Conservation (phyloP, 2,329 filamentous ascomycete genomes). For the Cercospora sp. region DNA sequence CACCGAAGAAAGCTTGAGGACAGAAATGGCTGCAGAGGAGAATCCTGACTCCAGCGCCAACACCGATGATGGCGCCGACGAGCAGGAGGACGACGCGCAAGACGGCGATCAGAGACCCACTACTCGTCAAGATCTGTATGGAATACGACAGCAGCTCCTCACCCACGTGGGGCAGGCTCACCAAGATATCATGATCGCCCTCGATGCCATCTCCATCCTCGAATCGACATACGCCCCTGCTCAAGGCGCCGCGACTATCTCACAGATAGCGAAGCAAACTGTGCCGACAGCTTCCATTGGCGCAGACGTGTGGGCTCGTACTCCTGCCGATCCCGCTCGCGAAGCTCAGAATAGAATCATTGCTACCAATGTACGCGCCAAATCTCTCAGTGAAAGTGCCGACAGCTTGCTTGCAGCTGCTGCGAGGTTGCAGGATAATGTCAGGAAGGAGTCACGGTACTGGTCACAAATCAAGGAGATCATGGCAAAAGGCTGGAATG, state of each 20-base stretch:
- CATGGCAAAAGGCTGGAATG: slow-evolving; percentile 80
- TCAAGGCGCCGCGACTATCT: slow-evolving; percentile 69
- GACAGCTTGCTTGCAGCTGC: slow-evolving; percentile 73
- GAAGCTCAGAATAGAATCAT: slow-evolving; percentile 46
- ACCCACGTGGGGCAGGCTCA: slow-evolving; percentile 44
- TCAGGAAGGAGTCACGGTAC: slow-evolving; percentile 77
- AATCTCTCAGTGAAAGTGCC: slow-evolving; percentile 72
- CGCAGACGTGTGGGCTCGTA: slow-evolving; percentile 59
- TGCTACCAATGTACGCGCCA: slow-evolving; percentile 71
- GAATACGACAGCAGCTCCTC: slow-evolving; percentile 45
- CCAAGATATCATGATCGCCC: slow-evolving; percentile 65
- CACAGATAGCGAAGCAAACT: slow-evolving; percentile 64
- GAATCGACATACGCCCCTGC: slow-evolving; percentile 70
- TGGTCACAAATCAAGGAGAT: slow-evolving; percentile 85
- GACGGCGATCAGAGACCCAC: slow-evolving; percentile 34
- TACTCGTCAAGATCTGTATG: slow-evolving; percentile 43
- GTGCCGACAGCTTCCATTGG: slow-evolving; percentile 75
- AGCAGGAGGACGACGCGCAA: slow-evolving; percentile 44
- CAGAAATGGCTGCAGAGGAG: slow-evolving; percentile 61
- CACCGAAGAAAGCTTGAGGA: slow-evolving; percentile 69
- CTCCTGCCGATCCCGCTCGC: slow-evolving; percentile 56
- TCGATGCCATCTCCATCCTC: slow-evolving; percentile 81
- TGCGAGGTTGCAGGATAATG: slow-evolving; percentile 71
- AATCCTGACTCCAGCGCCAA: slow-evolving; percentile 42
- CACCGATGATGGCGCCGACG: slow-evolving; percentile 44